Evolutionary conservation across 331 rosid species (phyloP).

Genomic region (Stylosanthes scabra): DNA sequence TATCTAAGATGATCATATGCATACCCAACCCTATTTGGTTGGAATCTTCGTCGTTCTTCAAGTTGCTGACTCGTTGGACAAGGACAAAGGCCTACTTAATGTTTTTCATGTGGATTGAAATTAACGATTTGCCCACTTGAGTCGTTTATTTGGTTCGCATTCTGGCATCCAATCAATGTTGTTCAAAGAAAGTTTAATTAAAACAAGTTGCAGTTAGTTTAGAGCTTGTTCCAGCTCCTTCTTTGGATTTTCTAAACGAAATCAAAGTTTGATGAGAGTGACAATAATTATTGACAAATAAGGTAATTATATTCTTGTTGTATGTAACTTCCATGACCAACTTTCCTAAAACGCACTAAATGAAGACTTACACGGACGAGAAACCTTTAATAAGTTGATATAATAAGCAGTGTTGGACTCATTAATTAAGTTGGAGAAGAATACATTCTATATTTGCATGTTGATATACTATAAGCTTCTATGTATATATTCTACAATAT

Average conservation of each 20-base stretch:
- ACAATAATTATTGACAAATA: neutral
- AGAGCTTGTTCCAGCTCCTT: neutral
- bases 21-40: neutral
- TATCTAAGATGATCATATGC: neutral
- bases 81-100: neutral
- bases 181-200: neutral
- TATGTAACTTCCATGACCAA: conserved; percentile 4
- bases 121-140: neutral
- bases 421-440: neutral
- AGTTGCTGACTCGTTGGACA: neutral
- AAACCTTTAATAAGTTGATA: neutral
- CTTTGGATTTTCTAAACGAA: neutral
- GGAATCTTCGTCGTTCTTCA: neutral
- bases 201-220: neutral
- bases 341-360: conserved; percentile 1
- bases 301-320: neutral
- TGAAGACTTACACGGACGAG: neutral
- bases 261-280: neutral
- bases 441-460: neutral
- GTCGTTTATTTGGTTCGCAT: neutral
- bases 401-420: conserved; percentile 6
- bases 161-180: neutral
- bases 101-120: neutral
- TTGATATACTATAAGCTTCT: neutral
- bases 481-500: neutral